Conservation (phyloP, 805 yeast genomes). For the Soucietia sequanensis region DNA sequence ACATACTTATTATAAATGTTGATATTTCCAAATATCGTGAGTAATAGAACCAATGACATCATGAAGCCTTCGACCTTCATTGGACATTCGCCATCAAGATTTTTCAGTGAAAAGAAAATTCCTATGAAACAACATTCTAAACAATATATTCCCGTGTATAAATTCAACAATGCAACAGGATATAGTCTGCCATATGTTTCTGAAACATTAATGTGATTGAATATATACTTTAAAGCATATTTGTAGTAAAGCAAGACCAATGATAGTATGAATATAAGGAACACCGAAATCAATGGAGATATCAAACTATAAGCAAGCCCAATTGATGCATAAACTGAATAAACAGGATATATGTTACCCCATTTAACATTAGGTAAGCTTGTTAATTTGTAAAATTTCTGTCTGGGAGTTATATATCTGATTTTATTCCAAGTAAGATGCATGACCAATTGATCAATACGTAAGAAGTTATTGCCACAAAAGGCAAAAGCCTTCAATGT, state of each 20-base stretch:
- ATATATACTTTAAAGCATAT: slow-evolving; percentile 61
- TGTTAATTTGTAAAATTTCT: slow-evolving; percentile 45
- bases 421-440: slow-evolving; percentile 33
- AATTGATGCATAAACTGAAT: slow-evolving; percentile 74
- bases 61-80: slow-evolving; percentile 49
- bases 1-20: slow-evolving; percentile 44
- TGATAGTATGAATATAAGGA: slow-evolving; percentile 55
- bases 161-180: slow-evolving; percentile 70
- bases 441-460: slow-evolving; percentile 50
- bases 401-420: slow-evolving; percentile 61
- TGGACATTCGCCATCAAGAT: slow-evolving; percentile 42
- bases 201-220: slow-evolving; percentile 47
- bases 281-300: slow-evolving; percentile 72
- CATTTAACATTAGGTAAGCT: slow-evolving; percentile 53
- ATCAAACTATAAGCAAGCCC: slow-evolving; percentile 76
- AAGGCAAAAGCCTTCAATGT: slow-evolving; percentile 73
- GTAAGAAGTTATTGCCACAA: slow-evolving; percentile 68
- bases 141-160: slow-evolving; percentile 80
- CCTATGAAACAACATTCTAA: slow-evolving; percentile 79
- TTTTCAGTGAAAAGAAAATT: slow-evolving; percentile 60
- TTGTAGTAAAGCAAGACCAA: slow-evolving; percentile 63
- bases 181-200: slow-evolving; percentile 72
- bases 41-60: slow-evolving; percentile 50
- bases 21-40: slow-evolving; percentile 59
- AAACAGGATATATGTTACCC: slow-evolving; percentile 79